These are phyloP conservation scores for Coniochaeta sp. DNA, from an alignment of 2,329 filamentous ascomycete genomes.

Conservation along the genomic window DNA sequence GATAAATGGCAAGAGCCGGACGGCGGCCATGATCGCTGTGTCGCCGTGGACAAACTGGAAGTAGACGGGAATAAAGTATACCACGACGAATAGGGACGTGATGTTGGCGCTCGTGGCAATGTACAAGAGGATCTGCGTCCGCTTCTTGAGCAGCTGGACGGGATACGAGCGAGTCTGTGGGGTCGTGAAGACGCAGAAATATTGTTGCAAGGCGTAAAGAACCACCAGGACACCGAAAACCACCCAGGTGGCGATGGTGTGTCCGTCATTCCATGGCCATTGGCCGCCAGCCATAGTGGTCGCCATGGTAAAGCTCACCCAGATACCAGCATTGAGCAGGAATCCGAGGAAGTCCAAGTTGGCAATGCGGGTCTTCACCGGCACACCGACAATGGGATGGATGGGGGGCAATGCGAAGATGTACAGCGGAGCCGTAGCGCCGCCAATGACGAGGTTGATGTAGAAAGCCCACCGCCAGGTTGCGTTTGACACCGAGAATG, in stretches of 20 bases:
- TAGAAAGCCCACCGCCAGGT: conserved; percentile 36
- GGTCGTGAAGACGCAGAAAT: conserved; percentile 29
- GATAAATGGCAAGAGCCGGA: conserved; percentile 28
- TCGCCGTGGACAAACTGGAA: conserved; percentile 41
- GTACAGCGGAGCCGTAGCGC: conserved; percentile 8
- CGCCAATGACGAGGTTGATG: conserved; percentile 40
- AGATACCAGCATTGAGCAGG: conserved; percentile 31
- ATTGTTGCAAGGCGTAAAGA: conserved; percentile 34
- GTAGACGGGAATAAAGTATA: conserved; percentile 44
- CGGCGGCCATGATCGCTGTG: conserved; percentile 25
- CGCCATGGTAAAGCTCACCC: conserved; percentile 33
- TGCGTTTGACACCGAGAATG: conserved; percentile 22
- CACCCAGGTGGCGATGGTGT: conserved; percentile 36
- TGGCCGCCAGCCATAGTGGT: conserved; percentile 38
- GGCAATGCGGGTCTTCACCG: background rate
- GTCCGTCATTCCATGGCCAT: conserved; percentile 37
- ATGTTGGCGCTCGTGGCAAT: conserved; percentile 22
- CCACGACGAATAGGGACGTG: conserved; percentile 25
- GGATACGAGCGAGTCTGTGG: conserved; percentile 32
- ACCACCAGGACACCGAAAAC: conserved; percentile 31
- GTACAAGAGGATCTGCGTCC: conserved; percentile 32
- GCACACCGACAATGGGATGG: background rate
- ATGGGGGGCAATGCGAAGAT: background rate
- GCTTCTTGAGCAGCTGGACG: conserved; percentile 27
- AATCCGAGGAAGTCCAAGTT: conserved; percentile 38